These are phyloP conservation scores for Elsinoe necatrix DNA, from an alignment of 2,329 filamentous ascomycete species.

Conservation along the genomic window DNA sequence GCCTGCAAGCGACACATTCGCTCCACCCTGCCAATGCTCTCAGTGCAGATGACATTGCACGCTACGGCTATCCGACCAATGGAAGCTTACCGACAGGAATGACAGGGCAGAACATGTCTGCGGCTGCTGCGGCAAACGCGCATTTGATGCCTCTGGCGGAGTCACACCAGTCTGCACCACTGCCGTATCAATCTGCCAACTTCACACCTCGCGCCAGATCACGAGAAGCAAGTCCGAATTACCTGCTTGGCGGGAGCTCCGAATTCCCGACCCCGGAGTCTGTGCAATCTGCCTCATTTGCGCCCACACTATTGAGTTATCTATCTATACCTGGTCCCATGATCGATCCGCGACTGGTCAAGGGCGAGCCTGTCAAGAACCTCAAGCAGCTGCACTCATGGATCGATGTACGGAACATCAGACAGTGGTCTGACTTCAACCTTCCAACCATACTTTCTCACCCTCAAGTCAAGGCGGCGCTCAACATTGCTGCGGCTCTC, in stretches of 20 bases:
- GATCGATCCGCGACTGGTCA: slow-evolving; percentile 62
- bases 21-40: not conserved
- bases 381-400: slow-evolving; percentile 78
- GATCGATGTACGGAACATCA: slow-evolving; percentile 89
- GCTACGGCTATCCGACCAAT: slow-evolving; percentile 78
- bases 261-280: slow-evolving; percentile 28
- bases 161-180: slow-evolving; percentile 23
- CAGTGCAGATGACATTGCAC: slow-evolving; percentile 25
- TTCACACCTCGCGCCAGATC: slow-evolving; percentile 18
- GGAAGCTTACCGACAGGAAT: slow-evolving; percentile 31
- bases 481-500: slow-evolving; percentile 53
- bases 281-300: slow-evolving; percentile 38
- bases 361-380: slow-evolving; percentile 60
- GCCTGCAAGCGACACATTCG: not conserved
- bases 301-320: slow-evolving; percentile 68
- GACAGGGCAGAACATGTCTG: slow-evolving; percentile 20
- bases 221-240: slow-evolving; percentile 6
- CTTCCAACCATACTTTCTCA: slow-evolving; percentile 62
- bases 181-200: not conserved
- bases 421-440: slow-evolving; percentile 75
- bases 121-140: slow-evolving; percentile 28
- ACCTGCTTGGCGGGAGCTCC: not conserved
- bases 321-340: slow-evolving; percentile 67
- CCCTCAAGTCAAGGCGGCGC: slow-evolving; percentile 54
- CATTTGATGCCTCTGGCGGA: slow-evolving; percentile 28